Evolutionary conservation across 768 basidiomycete species (phyloP).

Genomic region (Amanita phalloides): DNA sequence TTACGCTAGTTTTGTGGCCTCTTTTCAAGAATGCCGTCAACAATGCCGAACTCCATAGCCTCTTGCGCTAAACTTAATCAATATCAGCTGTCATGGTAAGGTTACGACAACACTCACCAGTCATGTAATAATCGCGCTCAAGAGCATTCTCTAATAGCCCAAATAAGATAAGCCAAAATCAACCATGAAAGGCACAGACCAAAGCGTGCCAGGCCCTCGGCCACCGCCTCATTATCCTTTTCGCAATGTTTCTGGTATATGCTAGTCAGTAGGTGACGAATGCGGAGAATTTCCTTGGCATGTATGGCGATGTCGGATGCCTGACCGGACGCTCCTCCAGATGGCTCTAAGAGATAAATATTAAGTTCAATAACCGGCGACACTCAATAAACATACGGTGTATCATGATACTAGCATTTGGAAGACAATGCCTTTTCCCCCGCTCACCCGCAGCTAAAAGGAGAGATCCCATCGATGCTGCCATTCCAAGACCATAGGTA

Average conservation of each 20-base stretch:
- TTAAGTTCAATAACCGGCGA: background rate
- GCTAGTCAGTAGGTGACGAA: slow-evolving; percentile 70
- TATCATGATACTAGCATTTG: slow-evolving; percentile 96
- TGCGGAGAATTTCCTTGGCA: slow-evolving; percentile 90
- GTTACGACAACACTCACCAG: slow-evolving; percentile 34
- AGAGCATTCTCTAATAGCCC: slow-evolving; percentile 62
- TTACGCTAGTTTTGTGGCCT: slow-evolving; percentile 44
- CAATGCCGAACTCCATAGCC: slow-evolving; percentile 85
- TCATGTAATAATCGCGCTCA: slow-evolving; percentile 96
- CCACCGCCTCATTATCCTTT: slow-evolving; percentile 50
- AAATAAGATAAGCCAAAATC: slow-evolving; percentile 13
- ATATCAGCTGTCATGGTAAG: slow-evolving; percentile 11
- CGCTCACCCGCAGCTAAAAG: slow-evolving; percentile 85
- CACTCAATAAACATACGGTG: slow-evolving; percentile 54
- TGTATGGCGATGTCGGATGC: slow-evolving; percentile 97
- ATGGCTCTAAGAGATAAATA: slow-evolving; percentile 60
- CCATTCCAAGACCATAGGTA: slow-evolving; percentile 93
- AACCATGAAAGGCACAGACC: slow-evolving; percentile 34
- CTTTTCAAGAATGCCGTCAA: slow-evolving; percentile 84
- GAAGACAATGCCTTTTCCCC: slow-evolving; percentile 86
- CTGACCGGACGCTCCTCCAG: slow-evolving; percentile 91
- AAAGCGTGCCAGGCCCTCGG: slow-evolving; percentile 63
- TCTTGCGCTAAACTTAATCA: slow-evolving; percentile 52
- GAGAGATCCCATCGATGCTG: slow-evolving; percentile 93
- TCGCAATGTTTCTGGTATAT: slow-evolving; percentile 88